Evolutionary conservation across 1,139 yeast species (phyloP).

Genomic region (Blastobotrys indianensis): DNA sequence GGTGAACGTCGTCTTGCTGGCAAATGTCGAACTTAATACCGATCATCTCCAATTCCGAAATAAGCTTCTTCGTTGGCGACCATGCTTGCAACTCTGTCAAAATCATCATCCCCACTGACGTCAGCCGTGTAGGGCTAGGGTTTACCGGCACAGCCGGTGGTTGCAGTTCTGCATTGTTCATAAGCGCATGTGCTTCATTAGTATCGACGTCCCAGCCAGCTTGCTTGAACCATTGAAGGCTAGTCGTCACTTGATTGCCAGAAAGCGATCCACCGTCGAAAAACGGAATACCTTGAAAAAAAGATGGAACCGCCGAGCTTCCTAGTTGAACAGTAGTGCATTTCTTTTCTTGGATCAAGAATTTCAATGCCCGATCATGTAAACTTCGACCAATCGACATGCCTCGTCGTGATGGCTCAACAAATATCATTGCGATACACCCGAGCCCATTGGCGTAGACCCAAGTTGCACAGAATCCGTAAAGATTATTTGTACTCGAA

Average conservation of each 20-base stretch:
- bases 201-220: conserved; percentile 29
- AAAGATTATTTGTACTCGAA: conserved; percentile 50
- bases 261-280: conserved; percentile 12
- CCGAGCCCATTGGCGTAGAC: conserved; percentile 40
- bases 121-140: not conserved
- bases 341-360: conserved; percentile 42
- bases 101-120: conserved; percentile 17
- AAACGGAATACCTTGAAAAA: conserved; percentile 38
- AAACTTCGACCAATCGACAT: conserved; percentile 56
- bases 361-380: conserved; percentile 51
- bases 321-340: conserved; percentile 46
- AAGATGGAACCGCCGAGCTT: conserved; percentile 48
- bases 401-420: conserved; percentile 50
- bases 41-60: conserved; percentile 52
- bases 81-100: conserved; percentile 33
- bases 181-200: conserved; percentile 17
- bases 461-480: conserved; percentile 59
- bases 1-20: conserved; percentile 22
- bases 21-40: conserved; percentile 57
- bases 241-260: conserved; percentile 4
- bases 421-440: conserved; percentile 45
- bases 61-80: conserved; percentile 52
- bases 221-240: conserved; percentile 28
- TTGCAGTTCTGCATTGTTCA: conserved; percentile 2
- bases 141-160: not conserved